phyloP scores from a whole-genome alignment of 2,329 filamentous ascomycete species.

The Volutella citrinella region DNA sequence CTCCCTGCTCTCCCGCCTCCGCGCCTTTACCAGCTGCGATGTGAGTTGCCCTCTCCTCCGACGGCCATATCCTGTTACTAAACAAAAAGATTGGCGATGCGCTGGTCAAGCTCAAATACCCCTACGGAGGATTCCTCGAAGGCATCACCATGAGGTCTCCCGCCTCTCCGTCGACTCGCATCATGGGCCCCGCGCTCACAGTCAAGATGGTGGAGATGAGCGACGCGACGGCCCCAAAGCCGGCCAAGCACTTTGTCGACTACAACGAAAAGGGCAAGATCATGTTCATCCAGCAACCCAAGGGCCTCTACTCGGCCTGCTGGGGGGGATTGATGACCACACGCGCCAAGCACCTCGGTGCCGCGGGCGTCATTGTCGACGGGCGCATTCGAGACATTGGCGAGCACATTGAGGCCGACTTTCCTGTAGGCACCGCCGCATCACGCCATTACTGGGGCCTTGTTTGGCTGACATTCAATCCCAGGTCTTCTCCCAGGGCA shows the following conservation, averaged over 20 bases:
- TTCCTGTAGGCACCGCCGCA: conserved; percentile 6
- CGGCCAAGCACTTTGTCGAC: conserved; percentile 27
- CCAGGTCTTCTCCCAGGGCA: conserved; percentile 26
- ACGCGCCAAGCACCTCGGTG: conserved; percentile 24
- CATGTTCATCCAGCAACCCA: conserved; percentile 30
- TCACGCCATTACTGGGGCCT: background rate
- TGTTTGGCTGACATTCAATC: background rate
- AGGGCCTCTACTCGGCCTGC: conserved; percentile 22
- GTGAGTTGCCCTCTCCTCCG: too few relatives aligned
- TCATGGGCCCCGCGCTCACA: conserved; percentile 27
- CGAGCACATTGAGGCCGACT: conserved; percentile 24
- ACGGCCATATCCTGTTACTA: too few relatives aligned
- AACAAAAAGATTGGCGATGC: conserved; percentile 22
- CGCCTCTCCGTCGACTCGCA: conserved; percentile 9
- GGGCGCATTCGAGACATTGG: conserved; percentile 26
- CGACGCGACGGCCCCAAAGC: conserved; percentile 21
- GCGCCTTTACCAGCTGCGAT: too few relatives aligned
- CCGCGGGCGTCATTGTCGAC: conserved; percentile 25
- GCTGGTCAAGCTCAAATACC: conserved; percentile 27
- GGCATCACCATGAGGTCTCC: conserved; percentile 24
- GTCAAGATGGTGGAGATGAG: conserved; percentile 27
- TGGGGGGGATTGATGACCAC: conserved; percentile 31
- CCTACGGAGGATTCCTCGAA: conserved; percentile 23
- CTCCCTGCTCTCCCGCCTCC: too few relatives aligned
- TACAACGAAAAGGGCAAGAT: conserved; percentile 19